These are phyloP conservation scores for Rubus idaeus DNA, from an alignment of 306 rosid genomes.

Conservation along the genomic window DNA sequence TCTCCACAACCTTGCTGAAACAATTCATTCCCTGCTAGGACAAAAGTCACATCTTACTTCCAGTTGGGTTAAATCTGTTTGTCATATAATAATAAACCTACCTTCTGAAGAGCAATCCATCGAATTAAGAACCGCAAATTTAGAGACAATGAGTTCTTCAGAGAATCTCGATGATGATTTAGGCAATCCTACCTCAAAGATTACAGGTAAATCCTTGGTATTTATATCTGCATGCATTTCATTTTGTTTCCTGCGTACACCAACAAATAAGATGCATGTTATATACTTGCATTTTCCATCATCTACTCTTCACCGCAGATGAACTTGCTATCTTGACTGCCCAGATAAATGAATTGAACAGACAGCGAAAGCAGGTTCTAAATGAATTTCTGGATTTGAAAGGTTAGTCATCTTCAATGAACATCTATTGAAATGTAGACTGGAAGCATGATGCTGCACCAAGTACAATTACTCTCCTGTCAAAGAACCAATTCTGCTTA, in stretches of 20 bases:
- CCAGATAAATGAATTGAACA: constrained; percentile 31
- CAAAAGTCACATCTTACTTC: constrained; percentile 36
- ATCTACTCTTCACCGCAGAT: constrained; percentile 19
- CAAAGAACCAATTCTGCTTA: background rate
- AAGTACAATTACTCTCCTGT: background rate
- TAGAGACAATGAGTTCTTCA: background rate
- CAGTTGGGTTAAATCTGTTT: constrained; percentile 39
- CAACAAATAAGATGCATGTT: constrained; percentile 3
- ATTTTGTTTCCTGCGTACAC: background rate
- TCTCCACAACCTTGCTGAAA: constrained; percentile 30
- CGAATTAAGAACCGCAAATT: constrained; percentile 5
- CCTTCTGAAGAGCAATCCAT: constrained; percentile 17
- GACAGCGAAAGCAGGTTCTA: constrained; percentile 34
- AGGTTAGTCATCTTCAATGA: constrained; percentile 27
- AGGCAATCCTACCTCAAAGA: constrained; percentile 24
- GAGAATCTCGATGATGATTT: constrained; percentile 23
- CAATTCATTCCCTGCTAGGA: constrained; percentile 37
- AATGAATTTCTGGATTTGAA: constrained; percentile 39
- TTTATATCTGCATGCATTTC: background rate
- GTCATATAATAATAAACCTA: constrained; percentile 29
- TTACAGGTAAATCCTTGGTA: constrained; percentile 23
- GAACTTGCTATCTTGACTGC: constrained; percentile 33
- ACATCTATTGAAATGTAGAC: background rate
- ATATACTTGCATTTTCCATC: background rate
- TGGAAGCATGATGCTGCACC: background rate